Conservation (phyloP, 73 alveolate species). For the Paramecium sonneborni region DNA sequence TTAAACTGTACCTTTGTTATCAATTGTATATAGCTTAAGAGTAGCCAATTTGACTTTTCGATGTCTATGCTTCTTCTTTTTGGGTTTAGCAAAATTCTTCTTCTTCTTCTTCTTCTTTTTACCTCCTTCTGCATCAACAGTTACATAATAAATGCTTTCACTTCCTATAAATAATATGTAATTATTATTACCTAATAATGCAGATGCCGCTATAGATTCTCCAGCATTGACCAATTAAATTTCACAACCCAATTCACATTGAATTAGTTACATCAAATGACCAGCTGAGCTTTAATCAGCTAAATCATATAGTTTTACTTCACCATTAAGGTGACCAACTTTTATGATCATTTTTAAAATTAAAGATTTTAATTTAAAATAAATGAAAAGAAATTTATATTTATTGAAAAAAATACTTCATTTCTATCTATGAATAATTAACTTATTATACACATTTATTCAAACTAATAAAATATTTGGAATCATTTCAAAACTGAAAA, state of each 20-base stretch:
- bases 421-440: not conserved
- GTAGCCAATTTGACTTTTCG: constrained; percentile 80
- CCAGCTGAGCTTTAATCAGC: constrained; percentile 48
- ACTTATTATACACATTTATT: not conserved
- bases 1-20: constrained; percentile 80
- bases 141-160: constrained; percentile 41
- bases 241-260: constrained; percentile 60
- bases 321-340: constrained; percentile 59
- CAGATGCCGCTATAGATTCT: constrained; percentile 53
- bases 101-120: constrained; percentile 68
- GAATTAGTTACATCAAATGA: constrained; percentile 46
- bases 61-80: constrained; percentile 69
- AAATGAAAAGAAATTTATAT: not conserved
- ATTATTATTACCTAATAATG: not conserved
- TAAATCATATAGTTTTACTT: constrained; percentile 55
- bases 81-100: constrained; percentile 63
- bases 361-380: constrained; percentile 19
- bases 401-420: not conserved
- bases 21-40: constrained; percentile 86
- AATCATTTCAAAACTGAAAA: constrained; percentile 20
- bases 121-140: constrained; percentile 62
- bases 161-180: not conserved
- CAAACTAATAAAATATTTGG: constrained; percentile 12
- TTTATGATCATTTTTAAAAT: not conserved
- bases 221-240: constrained; percentile 49